phyloP scores from a whole-genome alignment of 345 rosid genomes.

The Salix viminalis region DNA sequence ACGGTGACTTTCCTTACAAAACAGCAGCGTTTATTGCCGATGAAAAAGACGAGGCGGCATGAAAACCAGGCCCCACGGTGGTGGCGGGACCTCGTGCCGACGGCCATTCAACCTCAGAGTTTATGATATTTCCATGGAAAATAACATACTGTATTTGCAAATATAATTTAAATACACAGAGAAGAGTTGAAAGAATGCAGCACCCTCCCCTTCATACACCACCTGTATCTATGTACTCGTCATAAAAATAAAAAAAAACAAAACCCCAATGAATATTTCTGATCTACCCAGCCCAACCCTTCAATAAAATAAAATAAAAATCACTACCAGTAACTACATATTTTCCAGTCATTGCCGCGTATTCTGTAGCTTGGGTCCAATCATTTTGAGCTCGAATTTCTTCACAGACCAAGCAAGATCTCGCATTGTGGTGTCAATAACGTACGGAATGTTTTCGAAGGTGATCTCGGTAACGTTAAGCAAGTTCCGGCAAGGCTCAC shows the following conservation, averaged over 20 bases:
- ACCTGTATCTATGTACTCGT: not conserved
- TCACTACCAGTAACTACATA: not conserved
- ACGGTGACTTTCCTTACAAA: too few relatives aligned
- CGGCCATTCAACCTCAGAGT: not conserved
- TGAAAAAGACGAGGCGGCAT: not conserved
- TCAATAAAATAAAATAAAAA: not conserved
- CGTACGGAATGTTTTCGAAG: constrained; percentile 59
- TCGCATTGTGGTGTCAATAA: constrained; percentile 63
- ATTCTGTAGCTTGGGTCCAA: constrained; percentile 52
- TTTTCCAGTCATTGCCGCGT: constrained; percentile 62
- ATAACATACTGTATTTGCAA: not conserved
- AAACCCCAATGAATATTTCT: not conserved
- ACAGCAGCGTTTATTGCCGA: not conserved
- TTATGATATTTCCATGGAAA: not conserved
- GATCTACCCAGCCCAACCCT: not conserved
- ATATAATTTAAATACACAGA: not conserved
- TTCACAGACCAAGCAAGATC: constrained; percentile 46
- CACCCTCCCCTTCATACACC: not conserved
- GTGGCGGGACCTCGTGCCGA: not conserved
- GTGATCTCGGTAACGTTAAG: constrained; percentile 39
- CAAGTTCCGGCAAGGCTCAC: constrained; percentile 65
- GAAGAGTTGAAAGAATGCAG: constrained; percentile 1
- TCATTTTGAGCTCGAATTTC: constrained; percentile 66
- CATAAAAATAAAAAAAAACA: not conserved
- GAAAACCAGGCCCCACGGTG: not conserved